Base-by-base conservation (phyloP, 768 basidiomycete species). In the Leccinum imitatum region DNA sequence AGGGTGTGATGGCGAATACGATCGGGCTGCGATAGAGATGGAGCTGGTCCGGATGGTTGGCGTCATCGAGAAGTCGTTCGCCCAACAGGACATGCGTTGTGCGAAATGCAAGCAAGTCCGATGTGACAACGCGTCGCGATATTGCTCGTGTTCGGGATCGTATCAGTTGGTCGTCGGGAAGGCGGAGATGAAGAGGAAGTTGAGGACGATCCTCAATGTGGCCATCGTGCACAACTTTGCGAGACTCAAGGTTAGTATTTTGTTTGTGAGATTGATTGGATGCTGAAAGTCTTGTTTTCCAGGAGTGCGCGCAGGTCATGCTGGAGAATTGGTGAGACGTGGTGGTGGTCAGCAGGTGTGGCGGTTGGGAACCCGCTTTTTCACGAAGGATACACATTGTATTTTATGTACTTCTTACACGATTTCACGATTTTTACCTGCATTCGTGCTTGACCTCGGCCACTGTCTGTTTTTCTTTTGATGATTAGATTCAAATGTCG, bases 21-120 rank as follows among this genome's bases (percentile, higher is more conserved):
- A 99, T 70, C 84, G 89, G n/a, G 75, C 80, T 8, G 82, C 85
- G 41, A 95, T 99, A 70, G 96, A 98, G 74, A 87, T 92, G 67
- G 82, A 86, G 54, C 76, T 99, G 59, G 86, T 98, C 62, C 86
- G 90, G 51, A 78, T 89, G 71, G 83, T 94, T 23, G 82, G 85
- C 48, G 73, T 80, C 15, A 76, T 93, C 41, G 87, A 94, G 72
- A 80, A 85, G 35, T 79, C 84, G 35, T 94, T 90, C 66, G 83
- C 90, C 31, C 89, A 95, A 68, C 95, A 98, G 73, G 97, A 99
- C 71, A 76, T 98, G 62, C 82, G 86, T 10, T 99, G 97, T 71
- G 74, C 78, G 8, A 95, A 90, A 67, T 99, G 97, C 77, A 86
- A 90, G 71, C 93, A 95, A 75, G 84, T 97, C 61, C 94, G 91